Evolutionary conservation across 192 early-diverging fungal genomes (phyloP).

Genomic region (Bifiguratus adelaidae): DNA sequence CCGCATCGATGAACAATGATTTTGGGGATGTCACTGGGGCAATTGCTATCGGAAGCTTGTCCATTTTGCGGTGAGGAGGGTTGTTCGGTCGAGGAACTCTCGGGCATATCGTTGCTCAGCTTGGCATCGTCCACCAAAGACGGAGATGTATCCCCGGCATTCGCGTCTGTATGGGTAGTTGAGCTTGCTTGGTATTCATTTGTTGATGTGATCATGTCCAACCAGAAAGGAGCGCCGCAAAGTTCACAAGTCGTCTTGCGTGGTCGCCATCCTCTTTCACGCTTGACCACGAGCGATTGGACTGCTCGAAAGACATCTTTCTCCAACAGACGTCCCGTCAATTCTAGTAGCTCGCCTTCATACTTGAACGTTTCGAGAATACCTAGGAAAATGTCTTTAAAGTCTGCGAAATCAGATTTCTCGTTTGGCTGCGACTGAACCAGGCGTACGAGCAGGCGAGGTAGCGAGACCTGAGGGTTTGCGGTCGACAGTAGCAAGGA

Average conservation of each 20-base stretch:
- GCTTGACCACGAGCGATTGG: conserved; percentile 33
- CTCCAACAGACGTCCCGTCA: conserved; percentile 53
- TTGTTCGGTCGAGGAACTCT: no score
- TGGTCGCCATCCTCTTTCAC: conserved; percentile 44
- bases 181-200: conserved; percentile 15
- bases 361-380: conserved; percentile 57
- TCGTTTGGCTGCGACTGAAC: conserved; percentile 35
- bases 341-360: conserved; percentile 44
- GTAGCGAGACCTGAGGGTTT: conserved; percentile 42
- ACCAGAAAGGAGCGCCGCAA: conserved; percentile 36
- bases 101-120: no score
- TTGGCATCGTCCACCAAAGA: conserved; percentile 10
- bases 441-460: conserved; percentile 37
- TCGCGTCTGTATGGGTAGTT: conserved; percentile 11
- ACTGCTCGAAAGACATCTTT: conserved; percentile 41
- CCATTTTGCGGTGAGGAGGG: no score
- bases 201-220: conserved; percentile 28
- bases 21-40: no score
- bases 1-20: no score
- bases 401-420: conserved; percentile 42
- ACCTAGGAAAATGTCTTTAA: conserved; percentile 43
- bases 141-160: conserved; percentile 20
- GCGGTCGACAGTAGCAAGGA: conserved; percentile 45
- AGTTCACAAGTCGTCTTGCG: conserved; percentile 37
- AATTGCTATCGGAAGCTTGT: no score